These are phyloP conservation scores for Kodamaea neixiangensis DNA, from an alignment of 805 yeast genomes.

Conservation along the genomic window DNA sequence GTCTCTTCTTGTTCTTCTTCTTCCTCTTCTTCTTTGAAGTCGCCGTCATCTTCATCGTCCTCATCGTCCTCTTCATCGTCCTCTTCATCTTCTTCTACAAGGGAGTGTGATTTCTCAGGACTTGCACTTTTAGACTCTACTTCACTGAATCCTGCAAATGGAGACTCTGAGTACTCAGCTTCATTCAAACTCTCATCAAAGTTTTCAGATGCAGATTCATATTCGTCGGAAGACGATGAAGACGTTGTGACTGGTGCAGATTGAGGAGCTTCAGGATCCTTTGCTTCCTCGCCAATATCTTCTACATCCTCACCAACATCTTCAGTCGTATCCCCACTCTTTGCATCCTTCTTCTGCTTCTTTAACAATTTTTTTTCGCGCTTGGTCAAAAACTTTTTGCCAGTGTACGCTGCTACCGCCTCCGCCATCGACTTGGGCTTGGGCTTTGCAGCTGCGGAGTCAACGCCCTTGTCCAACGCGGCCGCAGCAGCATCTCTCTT, in stretches of 20 bases:
- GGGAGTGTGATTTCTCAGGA: slow-evolving; percentile 1
- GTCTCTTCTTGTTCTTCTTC: slow-evolving; percentile 21
- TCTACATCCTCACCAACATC: slow-evolving; percentile 21
- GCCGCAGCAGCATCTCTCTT: slow-evolving; percentile 6
- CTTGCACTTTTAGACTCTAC: slow-evolving; percentile 7
- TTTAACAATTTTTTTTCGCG: slow-evolving; percentile 39
- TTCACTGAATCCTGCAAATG: slow-evolving; percentile 15
- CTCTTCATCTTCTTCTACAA: slow-evolving; percentile 3
- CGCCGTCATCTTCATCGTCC: slow-evolving; percentile 13
- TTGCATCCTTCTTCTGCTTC: slow-evolving; percentile 24
- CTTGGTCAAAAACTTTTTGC: slow-evolving; percentile 53
- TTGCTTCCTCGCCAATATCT: slow-evolving; percentile 5
- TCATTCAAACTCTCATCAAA: slow-evolving; percentile 15
- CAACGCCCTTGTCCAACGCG: neutral
- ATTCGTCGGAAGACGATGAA: slow-evolving; percentile 24
- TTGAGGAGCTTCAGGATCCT: neutral
- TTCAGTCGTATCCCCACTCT: slow-evolving; percentile 21
- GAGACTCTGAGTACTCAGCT: slow-evolving; percentile 10
- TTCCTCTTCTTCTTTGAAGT: slow-evolving; percentile 25
- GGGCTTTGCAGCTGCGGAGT: slow-evolving; percentile 16
- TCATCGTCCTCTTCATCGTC: slow-evolving; percentile 10
- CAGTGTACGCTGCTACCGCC: slow-evolving; percentile 59
- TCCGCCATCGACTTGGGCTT: slow-evolving; percentile 56
- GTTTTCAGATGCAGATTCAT: slow-evolving; percentile 36
- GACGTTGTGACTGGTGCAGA: slow-evolving; percentile 12